These are phyloP conservation scores for Globisporangium carolinianum DNA, from an alignment of 352 stramenopile species.

Conservation along the genomic window DNA sequence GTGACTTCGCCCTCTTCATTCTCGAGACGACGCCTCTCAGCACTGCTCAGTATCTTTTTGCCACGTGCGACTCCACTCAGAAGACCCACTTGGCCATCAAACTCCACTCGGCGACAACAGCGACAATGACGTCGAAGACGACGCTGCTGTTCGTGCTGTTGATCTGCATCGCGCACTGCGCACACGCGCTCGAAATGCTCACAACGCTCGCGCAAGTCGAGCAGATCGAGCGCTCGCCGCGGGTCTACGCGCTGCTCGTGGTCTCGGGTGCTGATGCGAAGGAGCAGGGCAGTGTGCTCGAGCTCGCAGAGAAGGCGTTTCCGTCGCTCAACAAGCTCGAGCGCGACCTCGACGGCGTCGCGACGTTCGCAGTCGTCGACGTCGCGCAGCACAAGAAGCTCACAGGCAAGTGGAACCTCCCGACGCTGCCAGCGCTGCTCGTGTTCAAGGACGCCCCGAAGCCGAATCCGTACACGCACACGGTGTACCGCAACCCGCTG, in stretches of 20 bases:
- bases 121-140: not conserved
- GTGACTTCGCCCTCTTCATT: no score
- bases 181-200: constrained; percentile 6
- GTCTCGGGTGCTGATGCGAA: constrained; percentile 10
- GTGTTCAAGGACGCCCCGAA: constrained; percentile 56
- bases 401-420: constrained; percentile 49
- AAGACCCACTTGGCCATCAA: no score
- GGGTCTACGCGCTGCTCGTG: constrained; percentile 8
- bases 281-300: constrained; percentile 20
- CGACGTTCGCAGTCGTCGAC: constrained; percentile 39
- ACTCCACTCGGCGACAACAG: no score
- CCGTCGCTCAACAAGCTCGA: constrained; percentile 30
- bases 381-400: constrained; percentile 26
- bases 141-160: not conserved
- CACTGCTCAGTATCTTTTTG: not conserved
- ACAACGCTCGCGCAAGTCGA: constrained; percentile 7
- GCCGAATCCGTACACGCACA: constrained; percentile 68
- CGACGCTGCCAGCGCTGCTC: constrained; percentile 37
- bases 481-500: constrained; percentile 46
- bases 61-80: not conserved
- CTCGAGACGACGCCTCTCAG: no score
- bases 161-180: not conserved
- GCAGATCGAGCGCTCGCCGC: constrained; percentile 7
- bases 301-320: constrained; percentile 26
- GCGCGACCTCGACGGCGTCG: constrained; percentile 34